These are phyloP conservation scores for Pichia sp. DNA, from an alignment of 1,139 yeast genomes.

Conservation along the genomic window DNA sequence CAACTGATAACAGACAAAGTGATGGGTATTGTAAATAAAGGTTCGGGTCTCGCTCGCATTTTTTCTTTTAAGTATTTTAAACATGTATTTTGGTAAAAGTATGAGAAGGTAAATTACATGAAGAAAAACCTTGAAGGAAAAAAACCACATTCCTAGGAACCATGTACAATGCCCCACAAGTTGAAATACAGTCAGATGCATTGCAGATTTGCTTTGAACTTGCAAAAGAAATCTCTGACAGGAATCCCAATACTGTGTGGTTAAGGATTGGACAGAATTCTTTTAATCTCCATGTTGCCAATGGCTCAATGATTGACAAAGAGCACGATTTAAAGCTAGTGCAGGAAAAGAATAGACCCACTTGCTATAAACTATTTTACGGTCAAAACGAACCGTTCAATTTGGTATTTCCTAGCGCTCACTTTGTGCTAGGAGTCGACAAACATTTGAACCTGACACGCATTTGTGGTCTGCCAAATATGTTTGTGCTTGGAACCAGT, in stretches of 20 bases:
- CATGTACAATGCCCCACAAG: constrained; percentile 2
- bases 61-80: not conserved
- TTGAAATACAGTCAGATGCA: constrained; percentile 24
- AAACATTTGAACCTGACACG: constrained; percentile 6
- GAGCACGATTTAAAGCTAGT: not conserved
- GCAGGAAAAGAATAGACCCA: not conserved
- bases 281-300: not conserved
- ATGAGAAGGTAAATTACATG: not conserved
- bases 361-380: not conserved
- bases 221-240: not conserved
- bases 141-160: not conserved
- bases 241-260: constrained; percentile 25
- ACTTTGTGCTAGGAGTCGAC: not conserved
- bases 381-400: constrained; percentile 4
- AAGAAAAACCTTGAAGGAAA: not conserved
- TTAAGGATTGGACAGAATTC: constrained; percentile 17
- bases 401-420: constrained; percentile 12
- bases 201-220: constrained; percentile 16
- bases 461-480: constrained; percentile 1
- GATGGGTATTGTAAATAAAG: too few relatives aligned
- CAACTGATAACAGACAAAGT: too few relatives aligned
- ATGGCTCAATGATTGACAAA: not conserved
- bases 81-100: not conserved
- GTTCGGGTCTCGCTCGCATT: not conserved
- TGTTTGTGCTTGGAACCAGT: constrained; percentile 39